Percentiles rank a stretch among this genome's conserved stretches.
Evolutionary conservation across 768 basidiomycete species (phyloP).

Genomic region (Leccinum disarticulatum): DNA sequence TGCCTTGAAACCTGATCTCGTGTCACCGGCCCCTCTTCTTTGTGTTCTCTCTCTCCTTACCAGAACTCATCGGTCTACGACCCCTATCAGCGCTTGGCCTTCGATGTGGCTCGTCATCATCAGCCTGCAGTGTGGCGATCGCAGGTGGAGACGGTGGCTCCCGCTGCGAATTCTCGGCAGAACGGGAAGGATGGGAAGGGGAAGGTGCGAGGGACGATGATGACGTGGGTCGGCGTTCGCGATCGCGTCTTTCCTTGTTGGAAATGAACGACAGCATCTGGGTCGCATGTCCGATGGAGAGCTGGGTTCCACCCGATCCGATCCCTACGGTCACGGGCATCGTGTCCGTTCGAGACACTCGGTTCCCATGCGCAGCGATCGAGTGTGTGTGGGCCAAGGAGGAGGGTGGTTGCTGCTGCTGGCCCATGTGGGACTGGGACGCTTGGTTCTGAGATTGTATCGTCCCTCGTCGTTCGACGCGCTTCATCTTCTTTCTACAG

Average conservation of each 20-base stretch:
- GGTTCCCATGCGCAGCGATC: conserved; percentile 19
- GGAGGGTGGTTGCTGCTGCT: background rate
- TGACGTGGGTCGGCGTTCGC: conserved; percentile 27
- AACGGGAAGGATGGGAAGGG: conserved; percentile 14
- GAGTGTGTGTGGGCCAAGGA: conserved; percentile 22
- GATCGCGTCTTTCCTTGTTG: conserved; percentile 26
- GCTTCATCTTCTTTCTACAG: conserved; percentile 87
- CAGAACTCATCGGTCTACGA: conserved; percentile 31
- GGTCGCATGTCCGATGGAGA: conserved; percentile 20
- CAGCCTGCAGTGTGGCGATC: conserved; percentile 31
- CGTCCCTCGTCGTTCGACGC: conserved; percentile 72
- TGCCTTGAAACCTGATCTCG: conserved; percentile 7
- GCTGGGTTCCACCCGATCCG: conserved; percentile 27
- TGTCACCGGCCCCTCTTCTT: background rate
- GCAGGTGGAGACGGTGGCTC: conserved; percentile 34
- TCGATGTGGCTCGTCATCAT: conserved; percentile 26
- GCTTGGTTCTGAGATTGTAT: conserved; percentile 43
- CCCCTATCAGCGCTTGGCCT: conserved; percentile 23
- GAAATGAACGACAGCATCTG: conserved; percentile 26
- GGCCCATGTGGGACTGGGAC: conserved; percentile 18
- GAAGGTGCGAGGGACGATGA: conserved; percentile 22
- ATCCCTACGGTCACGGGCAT: conserved; percentile 31
- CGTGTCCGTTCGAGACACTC: conserved; percentile 32
- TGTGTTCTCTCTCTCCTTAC: conserved; percentile 15
- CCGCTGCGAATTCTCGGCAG: conserved; percentile 18